Evolutionary conservation across 768 basidiomycete species (phyloP).

Genomic region (Ephemerocybe angulata): DNA sequence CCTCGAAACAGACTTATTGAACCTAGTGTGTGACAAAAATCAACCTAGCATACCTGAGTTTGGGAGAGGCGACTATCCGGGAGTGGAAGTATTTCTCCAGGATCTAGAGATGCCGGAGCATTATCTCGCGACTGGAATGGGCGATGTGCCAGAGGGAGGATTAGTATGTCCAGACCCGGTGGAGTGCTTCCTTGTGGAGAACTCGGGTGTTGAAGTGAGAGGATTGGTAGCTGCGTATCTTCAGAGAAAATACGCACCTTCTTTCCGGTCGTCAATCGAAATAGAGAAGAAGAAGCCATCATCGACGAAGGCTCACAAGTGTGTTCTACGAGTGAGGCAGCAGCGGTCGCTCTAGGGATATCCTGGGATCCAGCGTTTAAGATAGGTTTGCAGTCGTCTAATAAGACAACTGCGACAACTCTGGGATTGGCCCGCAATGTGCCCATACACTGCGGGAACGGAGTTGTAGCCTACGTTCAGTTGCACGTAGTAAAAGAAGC

Average conservation of each 20-base stretch:
- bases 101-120: not conserved
- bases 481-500: conserved; percentile 24
- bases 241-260: too few relatives aligned
- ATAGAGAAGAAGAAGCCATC: conserved; percentile 15
- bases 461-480: conserved; percentile 22
- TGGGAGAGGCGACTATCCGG: too few relatives aligned
- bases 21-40: too few relatives aligned
- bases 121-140: not conserved
- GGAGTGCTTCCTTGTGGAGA: not conserved
- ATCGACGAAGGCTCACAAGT: conserved; percentile 27
- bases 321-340: conserved; percentile 17
- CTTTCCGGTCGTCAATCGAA: too few relatives aligned
- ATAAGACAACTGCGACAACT: conserved; percentile 17
- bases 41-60: too few relatives aligned
- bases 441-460: conserved; percentile 19
- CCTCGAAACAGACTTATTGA: too few relatives aligned
- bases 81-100: not conserved
- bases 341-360: conserved; percentile 17
- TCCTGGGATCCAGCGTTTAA: conserved; percentile 14
- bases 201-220: not conserved
- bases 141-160: not conserved
- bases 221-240: conserved; percentile 6
- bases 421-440: conserved; percentile 27
- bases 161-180: not conserved
- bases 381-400: conserved; percentile 26